phyloP scores from a whole-genome alignment of 1,139 yeast genomes.

The Meyerozyma sp. region DNA sequence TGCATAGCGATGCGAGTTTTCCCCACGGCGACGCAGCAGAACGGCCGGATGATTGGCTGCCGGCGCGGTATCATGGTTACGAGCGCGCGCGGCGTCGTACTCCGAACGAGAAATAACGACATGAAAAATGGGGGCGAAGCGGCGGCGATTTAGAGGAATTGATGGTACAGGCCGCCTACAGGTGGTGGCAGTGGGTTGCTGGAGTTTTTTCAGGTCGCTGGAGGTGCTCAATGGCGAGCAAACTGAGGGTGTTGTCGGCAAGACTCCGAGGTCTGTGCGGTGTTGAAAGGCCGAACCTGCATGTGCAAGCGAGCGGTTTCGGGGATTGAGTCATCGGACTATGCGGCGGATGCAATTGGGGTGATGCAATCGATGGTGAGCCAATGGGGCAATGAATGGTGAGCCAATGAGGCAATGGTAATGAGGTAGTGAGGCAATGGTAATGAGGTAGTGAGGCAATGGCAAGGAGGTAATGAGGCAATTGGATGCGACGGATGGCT shows the following conservation, averaged over 20 bases:
- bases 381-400: too few relatives aligned
- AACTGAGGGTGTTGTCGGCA: background rate
- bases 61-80: background rate
- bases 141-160: too few relatives aligned
- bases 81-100: background rate
- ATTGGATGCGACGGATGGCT: too few relatives aligned
- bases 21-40: background rate
- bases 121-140: too few relatives aligned
- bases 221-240: background rate
- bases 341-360: too few relatives aligned
- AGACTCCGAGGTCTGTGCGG: conserved; percentile 1
- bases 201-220: background rate
- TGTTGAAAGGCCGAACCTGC: background rate
- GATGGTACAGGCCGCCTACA: background rate
- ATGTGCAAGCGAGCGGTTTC: background rate
- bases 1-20: background rate
- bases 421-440: too few relatives aligned
- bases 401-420: too few relatives aligned
- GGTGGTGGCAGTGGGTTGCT: background rate
- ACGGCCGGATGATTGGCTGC: background rate
- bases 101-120: background rate
- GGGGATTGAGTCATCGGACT: background rate
- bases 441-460: too few relatives aligned
- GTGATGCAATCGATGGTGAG: too few relatives aligned
- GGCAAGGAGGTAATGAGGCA: too few relatives aligned